These are phyloP conservation scores for Filobasidium wieringae DNA, from an alignment of 768 basidiomycete genomes.

Conservation along the genomic window DNA sequence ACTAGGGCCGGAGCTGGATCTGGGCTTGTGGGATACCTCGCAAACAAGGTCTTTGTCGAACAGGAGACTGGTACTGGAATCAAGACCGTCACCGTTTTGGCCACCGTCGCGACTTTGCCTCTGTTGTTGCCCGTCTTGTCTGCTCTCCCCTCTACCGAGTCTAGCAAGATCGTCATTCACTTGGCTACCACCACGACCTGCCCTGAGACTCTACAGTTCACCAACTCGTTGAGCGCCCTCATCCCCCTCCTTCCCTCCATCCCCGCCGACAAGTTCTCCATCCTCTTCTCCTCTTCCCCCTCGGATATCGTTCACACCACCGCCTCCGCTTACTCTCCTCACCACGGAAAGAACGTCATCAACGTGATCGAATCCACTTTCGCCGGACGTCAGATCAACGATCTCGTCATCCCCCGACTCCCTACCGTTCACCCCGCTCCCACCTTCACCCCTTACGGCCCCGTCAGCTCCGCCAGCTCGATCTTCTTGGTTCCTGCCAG, in stretches of 20 bases:
- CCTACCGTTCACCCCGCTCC: conserved; percentile 43
- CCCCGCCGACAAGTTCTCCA: conserved; percentile 50
- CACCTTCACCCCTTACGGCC: conserved; percentile 64
- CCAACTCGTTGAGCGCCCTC: conserved; percentile 63
- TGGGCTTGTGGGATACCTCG: conserved; percentile 51
- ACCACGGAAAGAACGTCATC: conserved; percentile 47
- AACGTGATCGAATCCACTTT: conserved; percentile 85
- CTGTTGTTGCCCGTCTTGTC: conserved; percentile 68
- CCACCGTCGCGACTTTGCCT: conserved; percentile 69
- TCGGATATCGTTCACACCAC: conserved; percentile 50
- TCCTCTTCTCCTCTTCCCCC: conserved; percentile 67
- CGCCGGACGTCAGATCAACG: conserved; percentile 62
- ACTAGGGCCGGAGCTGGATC: conserved; percentile 75
- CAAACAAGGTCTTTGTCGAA: neutral
- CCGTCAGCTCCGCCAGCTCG: conserved; percentile 19
- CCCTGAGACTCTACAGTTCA: conserved; percentile 56
- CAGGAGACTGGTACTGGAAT: neutral
- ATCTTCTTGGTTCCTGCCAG: conserved; percentile 27
- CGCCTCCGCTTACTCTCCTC: neutral
- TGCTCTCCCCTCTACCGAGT: conserved; percentile 54
- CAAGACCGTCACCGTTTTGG: conserved; percentile 42
- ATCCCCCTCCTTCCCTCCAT: conserved; percentile 49
- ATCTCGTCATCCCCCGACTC: conserved; percentile 43
- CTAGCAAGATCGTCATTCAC: conserved; percentile 61
- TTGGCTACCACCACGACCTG: conserved; percentile 59